These are phyloP conservation scores for Selaginella tamariscina DNA, from an alignment of 75 land plant genomes.

Conservation along the genomic window DNA sequence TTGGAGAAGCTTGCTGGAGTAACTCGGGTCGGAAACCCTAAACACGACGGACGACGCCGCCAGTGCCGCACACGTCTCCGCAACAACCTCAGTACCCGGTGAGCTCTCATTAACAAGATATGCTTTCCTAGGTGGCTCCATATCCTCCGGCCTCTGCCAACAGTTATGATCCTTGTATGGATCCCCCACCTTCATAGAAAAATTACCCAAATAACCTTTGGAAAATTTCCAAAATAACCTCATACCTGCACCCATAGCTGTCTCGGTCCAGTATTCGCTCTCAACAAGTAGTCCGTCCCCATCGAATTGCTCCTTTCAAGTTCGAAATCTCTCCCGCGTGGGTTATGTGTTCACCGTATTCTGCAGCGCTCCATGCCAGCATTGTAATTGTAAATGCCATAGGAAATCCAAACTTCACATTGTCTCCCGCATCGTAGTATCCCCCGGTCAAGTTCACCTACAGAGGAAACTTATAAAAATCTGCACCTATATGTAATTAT, in stretches of 20 bases:
- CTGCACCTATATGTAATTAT: too few relatives aligned
- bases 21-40: constrained; percentile 27
- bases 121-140: constrained; percentile 65
- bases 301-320: constrained; percentile 38
- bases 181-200: constrained; percentile 54
- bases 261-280: constrained; percentile 29
- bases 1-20: constrained; percentile 54
- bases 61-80: constrained; percentile 86
- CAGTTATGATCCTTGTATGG: constrained; percentile 62
- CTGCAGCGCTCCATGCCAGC: constrained; percentile 53
- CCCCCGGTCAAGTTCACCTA: constrained; percentile 77
- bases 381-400: constrained; percentile 94
- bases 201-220: background rate
- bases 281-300: constrained; percentile 95
- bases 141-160: constrained; percentile 77
- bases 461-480: too few relatives aligned
- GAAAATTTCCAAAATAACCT: background rate
- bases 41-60: constrained; percentile 85
- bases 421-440: constrained; percentile 94
- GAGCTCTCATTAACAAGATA: constrained; percentile 32
- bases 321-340: constrained; percentile 45
- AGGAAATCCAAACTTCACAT: constrained; percentile 85
- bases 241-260: constrained; percentile 71
- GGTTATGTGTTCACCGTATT: constrained; percentile 29
- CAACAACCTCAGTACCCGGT: constrained; percentile 83